Conservation (phyloP, 768 basidiomycete species). For the Cubamyces lactineus region DNA sequence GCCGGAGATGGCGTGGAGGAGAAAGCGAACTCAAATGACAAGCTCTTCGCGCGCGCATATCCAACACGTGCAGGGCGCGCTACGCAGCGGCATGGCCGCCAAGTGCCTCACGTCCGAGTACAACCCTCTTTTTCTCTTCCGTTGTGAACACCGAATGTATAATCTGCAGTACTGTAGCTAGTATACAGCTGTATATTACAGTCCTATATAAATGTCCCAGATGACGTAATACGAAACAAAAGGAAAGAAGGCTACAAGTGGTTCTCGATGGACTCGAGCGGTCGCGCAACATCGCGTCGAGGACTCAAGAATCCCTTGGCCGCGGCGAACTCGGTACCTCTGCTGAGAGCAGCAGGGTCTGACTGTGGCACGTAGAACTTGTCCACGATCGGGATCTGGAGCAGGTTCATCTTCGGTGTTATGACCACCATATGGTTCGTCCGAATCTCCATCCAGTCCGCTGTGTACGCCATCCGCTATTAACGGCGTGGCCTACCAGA, state of each 20-base stretch:
- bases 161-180: neutral
- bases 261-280: slow-evolving; percentile 15
- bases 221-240: neutral
- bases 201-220: slow-evolving; percentile 12
- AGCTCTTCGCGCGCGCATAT: slow-evolving; percentile 1
- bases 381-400: slow-evolving; percentile 94
- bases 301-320: slow-evolving; percentile 83
- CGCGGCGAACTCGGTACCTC: slow-evolving; percentile 83
- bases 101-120: no score
- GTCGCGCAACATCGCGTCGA: slow-evolving; percentile 40
- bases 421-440: slow-evolving; percentile 96
- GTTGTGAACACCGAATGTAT: neutral
- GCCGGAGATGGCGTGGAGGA: slow-evolving; percentile 14
- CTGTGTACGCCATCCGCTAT: slow-evolving; percentile 37
- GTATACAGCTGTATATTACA: slow-evolving; percentile 10
- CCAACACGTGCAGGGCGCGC: slow-evolving; percentile 11
- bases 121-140: no score
- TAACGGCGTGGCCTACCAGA: slow-evolving; percentile 1
- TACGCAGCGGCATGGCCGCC: slow-evolving; percentile 2
- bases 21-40: neutral
- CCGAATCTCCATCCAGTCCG: slow-evolving; percentile 99
- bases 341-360: slow-evolving; percentile 68
- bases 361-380: slow-evolving; percentile 90
- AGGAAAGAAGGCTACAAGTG: neutral
- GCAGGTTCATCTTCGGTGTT: slow-evolving; percentile 92